A percentile compares a stretch with the other conserved stretches of the same genome.
These are phyloP conservation scores for Daedaleopsis nitida DNA, from an alignment of 768 basidiomycete genomes.

Conservation along the genomic window DNA sequence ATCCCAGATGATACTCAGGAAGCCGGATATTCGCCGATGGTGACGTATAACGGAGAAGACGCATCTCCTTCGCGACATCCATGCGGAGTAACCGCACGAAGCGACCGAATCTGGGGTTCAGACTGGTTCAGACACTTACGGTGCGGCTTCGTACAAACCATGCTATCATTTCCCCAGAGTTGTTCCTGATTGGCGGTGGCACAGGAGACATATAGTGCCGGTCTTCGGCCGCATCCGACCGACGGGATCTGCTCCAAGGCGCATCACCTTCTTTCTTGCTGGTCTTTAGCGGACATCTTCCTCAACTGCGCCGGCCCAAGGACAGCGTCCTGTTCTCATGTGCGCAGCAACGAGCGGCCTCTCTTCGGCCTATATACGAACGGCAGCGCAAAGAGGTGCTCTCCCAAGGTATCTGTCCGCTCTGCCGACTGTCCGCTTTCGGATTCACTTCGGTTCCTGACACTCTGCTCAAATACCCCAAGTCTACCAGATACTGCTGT, in stretches of 20 bases:
- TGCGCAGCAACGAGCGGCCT: slow-evolving; percentile 5
- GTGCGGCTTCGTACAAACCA: background rate
- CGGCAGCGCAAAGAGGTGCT: background rate
- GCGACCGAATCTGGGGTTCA: slow-evolving; percentile 1
- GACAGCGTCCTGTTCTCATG: slow-evolving; percentile 5
- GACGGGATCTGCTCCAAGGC: slow-evolving; percentile 4
- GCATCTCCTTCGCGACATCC: background rate
- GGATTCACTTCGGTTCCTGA: slow-evolving; percentile 8
- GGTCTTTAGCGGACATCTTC: background rate
- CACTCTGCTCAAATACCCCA: background rate
- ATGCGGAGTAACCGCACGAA: slow-evolving; percentile 12
- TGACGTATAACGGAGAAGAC: background rate
- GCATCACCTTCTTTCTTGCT: slow-evolving; percentile 5
- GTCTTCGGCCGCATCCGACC: slow-evolving; percentile 6
- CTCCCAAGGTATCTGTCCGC: background rate
- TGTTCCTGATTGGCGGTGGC: slow-evolving; percentile 2
- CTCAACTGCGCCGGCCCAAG: background rate
- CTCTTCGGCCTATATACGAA: slow-evolving; percentile 10
- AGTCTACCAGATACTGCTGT: background rate
- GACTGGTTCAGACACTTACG: background rate
- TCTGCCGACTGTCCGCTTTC: background rate
- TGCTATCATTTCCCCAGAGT: background rate
- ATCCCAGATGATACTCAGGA: background rate
- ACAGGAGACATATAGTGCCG: slow-evolving; percentile 1
- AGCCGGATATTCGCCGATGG: slow-evolving; percentile 8